phyloP scores from a whole-genome alignment of 805 yeast genomes.

The Suhomyces emberorum region DNA sequence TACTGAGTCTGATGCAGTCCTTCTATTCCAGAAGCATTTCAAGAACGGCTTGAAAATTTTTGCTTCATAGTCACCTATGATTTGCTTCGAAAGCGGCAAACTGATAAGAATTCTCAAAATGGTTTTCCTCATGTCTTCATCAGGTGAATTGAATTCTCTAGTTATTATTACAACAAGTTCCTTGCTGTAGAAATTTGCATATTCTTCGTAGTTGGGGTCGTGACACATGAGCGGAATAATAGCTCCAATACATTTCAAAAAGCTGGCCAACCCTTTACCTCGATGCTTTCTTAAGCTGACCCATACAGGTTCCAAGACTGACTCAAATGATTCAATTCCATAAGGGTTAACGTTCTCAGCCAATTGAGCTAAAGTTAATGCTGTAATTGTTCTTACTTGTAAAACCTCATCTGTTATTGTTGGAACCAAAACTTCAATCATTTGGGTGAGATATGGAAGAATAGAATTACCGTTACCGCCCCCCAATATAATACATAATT shows the following conservation, averaged over 20 bases:
- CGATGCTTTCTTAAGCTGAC: conserved; percentile 70
- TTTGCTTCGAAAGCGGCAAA: conserved; percentile 59
- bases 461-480: conserved; percentile 51
- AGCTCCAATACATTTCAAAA: conserved; percentile 72
- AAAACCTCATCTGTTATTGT: conserved; percentile 66
- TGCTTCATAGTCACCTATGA: conserved; percentile 47
- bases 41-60: conserved; percentile 63
- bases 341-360: conserved; percentile 85
- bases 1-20: conserved; percentile 64
- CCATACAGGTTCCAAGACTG: conserved; percentile 75
- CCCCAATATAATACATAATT: conserved; percentile 65
- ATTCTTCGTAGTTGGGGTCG: conserved; percentile 52
- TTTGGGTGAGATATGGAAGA: conserved; percentile 65
- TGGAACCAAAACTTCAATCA: conserved; percentile 59
- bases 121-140: conserved; percentile 80
- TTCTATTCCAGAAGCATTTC: conserved; percentile 73
- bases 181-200: conserved; percentile 70
- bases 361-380: conserved; percentile 64
- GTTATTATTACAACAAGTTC: conserved; percentile 66
- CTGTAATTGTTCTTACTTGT: conserved; percentile 66
- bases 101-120: conserved; percentile 66
- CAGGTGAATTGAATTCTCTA: conserved; percentile 76
- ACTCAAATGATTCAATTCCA: conserved; percentile 86
- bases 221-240: conserved; percentile 80
- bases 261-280: conserved; percentile 74